Evolutionary conservation across 2,329 filamentous ascomycete species (phyloP).

Genomic region (Claviceps sp.): DNA sequence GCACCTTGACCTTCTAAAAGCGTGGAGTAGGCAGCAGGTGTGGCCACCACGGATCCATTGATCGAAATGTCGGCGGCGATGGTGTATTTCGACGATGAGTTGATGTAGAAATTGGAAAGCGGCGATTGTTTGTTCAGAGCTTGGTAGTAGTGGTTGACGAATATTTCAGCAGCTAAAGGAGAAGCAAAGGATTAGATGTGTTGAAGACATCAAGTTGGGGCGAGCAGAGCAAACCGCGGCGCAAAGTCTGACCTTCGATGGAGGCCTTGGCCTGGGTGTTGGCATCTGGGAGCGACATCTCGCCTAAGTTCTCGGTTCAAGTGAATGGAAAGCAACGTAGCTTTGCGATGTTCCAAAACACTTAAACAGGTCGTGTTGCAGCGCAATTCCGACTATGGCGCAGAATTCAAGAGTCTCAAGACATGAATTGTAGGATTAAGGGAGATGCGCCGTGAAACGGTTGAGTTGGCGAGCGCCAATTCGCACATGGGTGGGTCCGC

Average conservation of each 20-base stretch:
- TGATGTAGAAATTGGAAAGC: slow-evolving; percentile 59
- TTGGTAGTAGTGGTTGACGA: slow-evolving; percentile 63
- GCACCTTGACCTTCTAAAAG: slow-evolving; percentile 52
- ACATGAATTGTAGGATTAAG: no score
- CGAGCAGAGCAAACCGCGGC: not conserved
- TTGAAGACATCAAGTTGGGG: no score
- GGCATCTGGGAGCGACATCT: slow-evolving; percentile 24
- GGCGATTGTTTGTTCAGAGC: slow-evolving; percentile 51
- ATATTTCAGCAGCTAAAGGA: slow-evolving; percentile 50
- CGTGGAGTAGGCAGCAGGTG: slow-evolving; percentile 51
- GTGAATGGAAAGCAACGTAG: not conserved
- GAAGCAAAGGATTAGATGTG: not conserved
- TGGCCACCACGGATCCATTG: slow-evolving; percentile 57
- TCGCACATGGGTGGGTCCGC: slow-evolving; percentile 1
- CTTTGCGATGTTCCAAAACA: not conserved
- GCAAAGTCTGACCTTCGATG: slow-evolving; percentile 27
- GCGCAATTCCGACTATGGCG: not conserved
- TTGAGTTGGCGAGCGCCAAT: not conserved
- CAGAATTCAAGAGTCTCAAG: not conserved
- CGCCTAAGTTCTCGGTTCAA: not conserved
- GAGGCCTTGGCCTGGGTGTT: slow-evolving; percentile 32
- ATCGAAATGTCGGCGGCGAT: slow-evolving; percentile 59
- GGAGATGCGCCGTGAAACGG: not conserved
- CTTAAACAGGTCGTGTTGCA: not conserved
- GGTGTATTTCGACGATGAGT: slow-evolving; percentile 37